Evolutionary conservation across 83 land plant species (phyloP).

Genomic region (Diphasiastrum complanatum): DNA sequence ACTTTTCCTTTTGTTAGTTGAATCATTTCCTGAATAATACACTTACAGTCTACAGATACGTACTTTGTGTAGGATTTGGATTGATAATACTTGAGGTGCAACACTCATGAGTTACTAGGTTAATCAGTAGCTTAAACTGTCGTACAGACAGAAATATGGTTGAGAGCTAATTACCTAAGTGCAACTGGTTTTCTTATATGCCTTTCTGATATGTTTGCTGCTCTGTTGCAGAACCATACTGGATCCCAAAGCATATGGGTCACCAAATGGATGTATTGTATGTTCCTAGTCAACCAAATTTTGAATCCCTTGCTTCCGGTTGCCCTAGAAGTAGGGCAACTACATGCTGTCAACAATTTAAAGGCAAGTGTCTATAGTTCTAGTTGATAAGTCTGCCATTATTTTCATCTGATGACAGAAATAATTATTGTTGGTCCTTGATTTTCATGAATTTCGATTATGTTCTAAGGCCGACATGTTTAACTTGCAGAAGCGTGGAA

Average conservation of each 20-base stretch:
- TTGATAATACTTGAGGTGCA: too few relatives aligned
- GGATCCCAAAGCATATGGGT: too few relatives aligned
- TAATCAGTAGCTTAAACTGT: too few relatives aligned
- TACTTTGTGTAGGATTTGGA: too few relatives aligned
- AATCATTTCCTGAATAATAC: too few relatives aligned
- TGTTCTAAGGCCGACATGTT: neutral
- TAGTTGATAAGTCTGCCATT: too few relatives aligned
- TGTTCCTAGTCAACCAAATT: neutral
- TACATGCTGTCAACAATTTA: neutral
- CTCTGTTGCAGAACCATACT: neutral
- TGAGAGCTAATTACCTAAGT: neutral
- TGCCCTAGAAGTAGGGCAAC: constrained; percentile 7
- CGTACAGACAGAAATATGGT: too few relatives aligned
- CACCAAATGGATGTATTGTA: constrained; percentile 7
- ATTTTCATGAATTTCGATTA: neutral
- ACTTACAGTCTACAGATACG: too few relatives aligned
- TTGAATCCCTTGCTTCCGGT: neutral
- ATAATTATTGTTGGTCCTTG: too few relatives aligned
- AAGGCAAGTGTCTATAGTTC: neutral
- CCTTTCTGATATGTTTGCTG: neutral
- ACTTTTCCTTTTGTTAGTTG: too few relatives aligned
- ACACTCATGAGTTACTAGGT: too few relatives aligned
- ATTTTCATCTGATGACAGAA: too few relatives aligned
- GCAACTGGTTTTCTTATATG: neutral
- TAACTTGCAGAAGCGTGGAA: neutral